phyloP scores from a whole-genome alignment of 331 rosid genomes.

The Acacia concinna region DNA sequence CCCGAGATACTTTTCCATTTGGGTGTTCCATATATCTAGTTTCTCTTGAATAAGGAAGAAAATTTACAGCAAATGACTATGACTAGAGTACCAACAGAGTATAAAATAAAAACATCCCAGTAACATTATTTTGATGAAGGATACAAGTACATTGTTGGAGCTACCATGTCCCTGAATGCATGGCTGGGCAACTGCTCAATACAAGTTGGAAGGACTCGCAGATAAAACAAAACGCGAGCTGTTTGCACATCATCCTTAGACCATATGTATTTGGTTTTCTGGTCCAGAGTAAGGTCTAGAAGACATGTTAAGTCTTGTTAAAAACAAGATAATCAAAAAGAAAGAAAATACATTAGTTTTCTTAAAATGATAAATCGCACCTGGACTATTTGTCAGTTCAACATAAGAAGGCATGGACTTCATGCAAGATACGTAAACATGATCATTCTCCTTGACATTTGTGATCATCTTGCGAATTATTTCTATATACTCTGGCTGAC shows the following conservation, averaged over 20 bases:
- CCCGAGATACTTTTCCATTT: conserved; percentile 74
- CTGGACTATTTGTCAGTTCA: conserved; percentile 75
- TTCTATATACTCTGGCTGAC: conserved; percentile 87
- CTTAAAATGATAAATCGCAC: conserved; percentile 36
- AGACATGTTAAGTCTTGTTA: conserved; percentile 31
- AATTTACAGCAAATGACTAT: conserved; percentile 17
- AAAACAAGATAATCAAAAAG: background rate
- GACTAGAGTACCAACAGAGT: conserved; percentile 9
- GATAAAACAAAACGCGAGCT: conserved; percentile 76
- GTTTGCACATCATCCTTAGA: conserved; percentile 86
- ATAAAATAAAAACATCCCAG: conserved; percentile 2
- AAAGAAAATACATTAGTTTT: background rate
- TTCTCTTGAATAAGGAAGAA: conserved; percentile 45
- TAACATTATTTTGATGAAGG: conserved; percentile 45
- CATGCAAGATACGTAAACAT: conserved; percentile 63
- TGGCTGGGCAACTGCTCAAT: conserved; percentile 60
- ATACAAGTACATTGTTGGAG: conserved; percentile 91
- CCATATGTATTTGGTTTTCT: conserved; percentile 67
- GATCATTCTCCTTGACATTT: conserved; percentile 70
- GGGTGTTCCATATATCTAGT: conserved; percentile 90
- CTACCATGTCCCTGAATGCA: conserved; percentile 56
- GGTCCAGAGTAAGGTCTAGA: conserved; percentile 37
- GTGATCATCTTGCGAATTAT: conserved; percentile 75
- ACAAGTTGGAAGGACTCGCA: conserved; percentile 86
- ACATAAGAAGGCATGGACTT: conserved; percentile 74